phyloP scores from a whole-genome alignment of 108 stramenopile genomes.

The Nitzschia sp. region DNA sequence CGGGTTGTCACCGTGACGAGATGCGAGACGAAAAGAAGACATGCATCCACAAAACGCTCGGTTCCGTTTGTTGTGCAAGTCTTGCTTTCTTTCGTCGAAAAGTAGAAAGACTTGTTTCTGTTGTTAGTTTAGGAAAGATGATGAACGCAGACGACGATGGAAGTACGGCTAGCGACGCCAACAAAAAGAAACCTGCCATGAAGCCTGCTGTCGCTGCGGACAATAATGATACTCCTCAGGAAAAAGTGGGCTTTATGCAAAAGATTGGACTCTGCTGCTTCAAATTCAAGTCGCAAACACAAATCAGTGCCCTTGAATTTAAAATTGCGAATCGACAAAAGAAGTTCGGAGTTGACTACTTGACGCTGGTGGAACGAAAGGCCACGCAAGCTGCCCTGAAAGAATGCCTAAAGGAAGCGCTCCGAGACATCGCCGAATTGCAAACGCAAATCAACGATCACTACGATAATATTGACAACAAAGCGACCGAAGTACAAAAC shows the following conservation, averaged over 20 bases:
- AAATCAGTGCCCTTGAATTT: constrained; percentile 18
- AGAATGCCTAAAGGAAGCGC: constrained; percentile 16
- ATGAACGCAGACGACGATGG: constrained; percentile 8
- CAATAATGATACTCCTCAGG: background rate
- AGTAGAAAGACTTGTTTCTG: background rate
- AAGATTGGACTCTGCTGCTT: constrained; percentile 21
- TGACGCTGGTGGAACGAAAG: constrained; percentile 14
- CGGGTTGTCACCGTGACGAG: too few relatives aligned
- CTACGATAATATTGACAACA: constrained; percentile 5
- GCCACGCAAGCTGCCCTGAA: constrained; percentile 14
- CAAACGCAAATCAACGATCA: constrained; percentile 10
- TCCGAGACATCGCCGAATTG: constrained; percentile 9
- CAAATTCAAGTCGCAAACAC: constrained; percentile 25
- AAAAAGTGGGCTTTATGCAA: background rate
- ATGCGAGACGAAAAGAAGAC: too few relatives aligned
- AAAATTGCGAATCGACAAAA: constrained; percentile 27
- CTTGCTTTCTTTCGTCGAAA: too few relatives aligned
- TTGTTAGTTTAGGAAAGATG: background rate
- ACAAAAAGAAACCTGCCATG: background rate
- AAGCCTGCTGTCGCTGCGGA: background rate
- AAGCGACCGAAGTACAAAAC: background rate
- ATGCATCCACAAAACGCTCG: too few relatives aligned
- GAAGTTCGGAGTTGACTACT: constrained; percentile 36
- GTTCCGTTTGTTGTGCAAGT: too few relatives aligned
- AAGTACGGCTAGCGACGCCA: too few relatives aligned